phyloP scores from a whole-genome alignment of 495 filamentous ascomycete species.

The Aspergillus ostianus region DNA sequence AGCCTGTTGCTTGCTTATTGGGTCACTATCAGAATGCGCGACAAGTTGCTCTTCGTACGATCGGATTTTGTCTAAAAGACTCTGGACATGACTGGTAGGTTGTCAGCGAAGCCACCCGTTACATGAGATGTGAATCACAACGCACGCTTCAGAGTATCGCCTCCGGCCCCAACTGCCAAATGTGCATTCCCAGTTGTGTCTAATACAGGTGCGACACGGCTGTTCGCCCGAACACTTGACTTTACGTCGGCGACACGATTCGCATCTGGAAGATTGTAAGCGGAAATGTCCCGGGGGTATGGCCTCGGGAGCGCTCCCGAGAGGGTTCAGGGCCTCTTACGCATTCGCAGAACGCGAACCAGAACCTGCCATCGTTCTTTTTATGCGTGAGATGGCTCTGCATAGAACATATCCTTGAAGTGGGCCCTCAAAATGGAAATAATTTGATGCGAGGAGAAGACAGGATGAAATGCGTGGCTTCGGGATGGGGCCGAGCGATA shows the following conservation, averaged over 20 bases:
- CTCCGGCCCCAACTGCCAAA: slow-evolving; percentile 18
- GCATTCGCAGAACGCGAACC: slow-evolving; percentile 5
- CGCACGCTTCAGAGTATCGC: slow-evolving; percentile 22
- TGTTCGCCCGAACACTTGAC: slow-evolving; percentile 24
- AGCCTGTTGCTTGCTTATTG: not conserved
- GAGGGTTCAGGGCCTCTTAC: slow-evolving; percentile 1
- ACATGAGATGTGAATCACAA: not conserved
- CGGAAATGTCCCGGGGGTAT: not conserved
- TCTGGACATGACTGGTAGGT: slow-evolving; percentile 13
- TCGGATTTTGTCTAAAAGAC: slow-evolving; percentile 17
- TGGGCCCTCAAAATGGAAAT: too few species aligned
- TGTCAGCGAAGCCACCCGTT: not conserved
- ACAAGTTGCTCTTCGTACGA: slow-evolving; percentile 18
- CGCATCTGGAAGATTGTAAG: slow-evolving; percentile 18
- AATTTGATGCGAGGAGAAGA: not conserved
- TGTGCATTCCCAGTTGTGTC: slow-evolving; percentile 23
- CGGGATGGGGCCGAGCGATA: too few species aligned
- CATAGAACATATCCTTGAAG: too few species aligned
- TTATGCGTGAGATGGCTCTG: too few species aligned
- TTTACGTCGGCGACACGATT: slow-evolving; percentile 24
- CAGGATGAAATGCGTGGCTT: too few species aligned
- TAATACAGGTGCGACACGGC: slow-evolving; percentile 23
- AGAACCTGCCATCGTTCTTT: not conserved
- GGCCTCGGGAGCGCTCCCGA: slow-evolving; percentile 1
- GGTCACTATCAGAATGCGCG: not conserved